A percentile compares a stretch with the other conserved stretches of the same genome.
These are phyloP conservation scores for Zalaria obscura DNA, from an alignment of 2,329 filamentous ascomycete species.

Conservation along the genomic window DNA sequence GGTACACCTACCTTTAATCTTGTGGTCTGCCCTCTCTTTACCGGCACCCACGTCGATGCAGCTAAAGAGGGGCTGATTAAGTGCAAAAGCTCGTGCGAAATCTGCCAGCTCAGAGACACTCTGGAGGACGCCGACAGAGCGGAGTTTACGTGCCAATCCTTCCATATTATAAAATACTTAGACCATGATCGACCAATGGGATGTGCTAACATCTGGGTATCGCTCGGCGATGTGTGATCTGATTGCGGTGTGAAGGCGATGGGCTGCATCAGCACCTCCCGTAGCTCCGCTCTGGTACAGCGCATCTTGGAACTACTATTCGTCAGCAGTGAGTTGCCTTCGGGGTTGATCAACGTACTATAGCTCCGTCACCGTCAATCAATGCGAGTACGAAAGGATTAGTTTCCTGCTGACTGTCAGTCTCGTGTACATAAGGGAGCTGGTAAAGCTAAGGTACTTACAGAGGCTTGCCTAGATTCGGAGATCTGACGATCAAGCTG, in stretches of 20 bases:
- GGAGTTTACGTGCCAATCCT: constrained; percentile 28
- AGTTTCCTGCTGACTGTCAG: constrained; percentile 9
- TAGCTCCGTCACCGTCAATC: constrained; percentile 35
- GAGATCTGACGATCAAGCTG: constrained; percentile 1
- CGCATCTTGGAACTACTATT: constrained; percentile 28
- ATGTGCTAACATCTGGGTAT: constrained; percentile 22
- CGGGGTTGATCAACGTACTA: constrained; percentile 17
- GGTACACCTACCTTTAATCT: constrained; percentile 37
- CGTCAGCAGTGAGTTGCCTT: background rate
- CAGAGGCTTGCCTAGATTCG: constrained; percentile 1
- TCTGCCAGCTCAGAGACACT: constrained; percentile 23
- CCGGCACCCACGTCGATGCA: constrained; percentile 48
- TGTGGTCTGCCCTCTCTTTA: constrained; percentile 46
- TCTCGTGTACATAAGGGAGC: background rate
- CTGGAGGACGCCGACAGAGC: constrained; percentile 25
- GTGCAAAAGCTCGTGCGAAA: constrained; percentile 34
- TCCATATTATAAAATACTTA: constrained; percentile 33
- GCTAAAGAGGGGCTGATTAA: constrained; percentile 40
- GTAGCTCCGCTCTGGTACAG: constrained; percentile 26
- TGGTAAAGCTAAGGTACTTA: background rate
- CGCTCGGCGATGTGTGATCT: constrained; percentile 25
- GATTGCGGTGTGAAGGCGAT: constrained; percentile 26
- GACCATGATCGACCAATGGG: constrained; percentile 30
- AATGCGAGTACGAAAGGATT: constrained; percentile 31
- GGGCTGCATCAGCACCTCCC: constrained; percentile 33